Evolutionary conservation across 1,139 yeast genomes (phyloP), one percentile per base, ranked within the genome.

Genomic region (Scheffersomyces cryptocercus): DNA sequence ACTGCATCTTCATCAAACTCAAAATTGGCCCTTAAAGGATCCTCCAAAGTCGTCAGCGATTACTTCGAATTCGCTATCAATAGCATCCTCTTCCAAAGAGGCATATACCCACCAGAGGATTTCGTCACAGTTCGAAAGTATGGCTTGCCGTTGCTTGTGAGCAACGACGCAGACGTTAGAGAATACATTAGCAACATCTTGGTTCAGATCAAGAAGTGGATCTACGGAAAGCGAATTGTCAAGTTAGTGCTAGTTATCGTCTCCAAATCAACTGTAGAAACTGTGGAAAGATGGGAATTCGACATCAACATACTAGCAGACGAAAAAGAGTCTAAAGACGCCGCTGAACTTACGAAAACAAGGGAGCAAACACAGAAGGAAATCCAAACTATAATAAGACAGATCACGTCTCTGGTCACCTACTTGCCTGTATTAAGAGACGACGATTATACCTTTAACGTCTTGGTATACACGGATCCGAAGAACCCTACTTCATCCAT

Each of bases 51-150:
- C 0, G 89, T 89, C 0, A 81, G 93, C 1, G 96, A 90, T 65
- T 90, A 88, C 67, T 90, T 90, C 58, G 86, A 87, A 56, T 88
- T 81, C 59, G 82, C 91, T 45, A 82, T 88, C 48, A 85, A 88
- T 61, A 82, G 85, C 47, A 88, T 91, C 29, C 75, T 91, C 5
- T 91, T 86, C 63, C 98, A 91, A 61, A 70, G 98, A 43, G 96
- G 96, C 0, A 85, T 91, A 33, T 91, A 91, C 57, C 97, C 97
- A 0, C 77, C 88, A 2, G 96, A 88, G 54, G 97, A 89, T 60
- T 91, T 91, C 64, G 80, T 79, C 47, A 76, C 85, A 0, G 91
- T 88, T 3, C 78, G 81, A 53, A 89, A 89, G 61, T 91, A 89
- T 63, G 97, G 89, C 36, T 64, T 91, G 43, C 87, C 87, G 45